Evolutionary conservation across 1,284 basidiomycete species (phyloP).

Genomic region (Psilocybe mexicana): DNA sequence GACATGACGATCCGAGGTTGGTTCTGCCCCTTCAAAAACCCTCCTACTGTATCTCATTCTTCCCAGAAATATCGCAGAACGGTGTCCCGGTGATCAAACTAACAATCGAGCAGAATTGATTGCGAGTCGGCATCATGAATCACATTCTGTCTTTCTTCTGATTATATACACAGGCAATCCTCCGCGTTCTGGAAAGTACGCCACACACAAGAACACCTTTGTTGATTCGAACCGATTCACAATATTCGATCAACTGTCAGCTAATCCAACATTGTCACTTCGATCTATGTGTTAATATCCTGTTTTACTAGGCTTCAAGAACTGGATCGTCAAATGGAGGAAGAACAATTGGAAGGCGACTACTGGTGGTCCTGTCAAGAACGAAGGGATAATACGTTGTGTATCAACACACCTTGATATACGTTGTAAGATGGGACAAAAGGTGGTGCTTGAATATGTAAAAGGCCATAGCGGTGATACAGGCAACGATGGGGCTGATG

Average conservation of each 20-base stretch:
- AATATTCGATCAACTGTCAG: slow-evolving; percentile 73
- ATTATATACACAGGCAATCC: slow-evolving; percentile 60
- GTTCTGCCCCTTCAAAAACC: slow-evolving; percentile 1
- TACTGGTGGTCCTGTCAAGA: slow-evolving; percentile 59
- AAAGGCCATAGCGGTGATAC: slow-evolving; percentile 68
- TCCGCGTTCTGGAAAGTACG: slow-evolving; percentile 68
- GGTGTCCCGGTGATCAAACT: slow-evolving; percentile 82
- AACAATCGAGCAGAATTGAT: slow-evolving; percentile 89
- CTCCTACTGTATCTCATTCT: neutral
- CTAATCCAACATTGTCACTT: neutral
- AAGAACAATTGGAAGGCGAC: slow-evolving; percentile 50
- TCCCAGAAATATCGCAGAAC: slow-evolving; percentile 70
- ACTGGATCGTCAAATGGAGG: slow-evolving; percentile 69
- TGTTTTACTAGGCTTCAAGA: slow-evolving; percentile 49
- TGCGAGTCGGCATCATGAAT: slow-evolving; percentile 41
- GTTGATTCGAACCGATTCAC: slow-evolving; percentile 75
- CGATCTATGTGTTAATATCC: neutral
- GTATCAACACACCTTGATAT: slow-evolving; percentile 52
- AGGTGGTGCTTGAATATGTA: slow-evolving; percentile 62
- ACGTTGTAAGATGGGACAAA: slow-evolving; percentile 51
- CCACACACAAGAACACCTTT: slow-evolving; percentile 55
- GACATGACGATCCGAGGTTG: slow-evolving; percentile 58
- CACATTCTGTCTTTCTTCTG: neutral
- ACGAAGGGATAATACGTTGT: slow-evolving; percentile 64
- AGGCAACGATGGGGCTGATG: slow-evolving; percentile 83